Percentiles rank a stretch among this genome's conserved stretches.
These are phyloP conservation scores for Aspergillus baeticus DNA, from an alignment of 495 filamentous ascomycete genomes.

Conservation along the genomic window DNA sequence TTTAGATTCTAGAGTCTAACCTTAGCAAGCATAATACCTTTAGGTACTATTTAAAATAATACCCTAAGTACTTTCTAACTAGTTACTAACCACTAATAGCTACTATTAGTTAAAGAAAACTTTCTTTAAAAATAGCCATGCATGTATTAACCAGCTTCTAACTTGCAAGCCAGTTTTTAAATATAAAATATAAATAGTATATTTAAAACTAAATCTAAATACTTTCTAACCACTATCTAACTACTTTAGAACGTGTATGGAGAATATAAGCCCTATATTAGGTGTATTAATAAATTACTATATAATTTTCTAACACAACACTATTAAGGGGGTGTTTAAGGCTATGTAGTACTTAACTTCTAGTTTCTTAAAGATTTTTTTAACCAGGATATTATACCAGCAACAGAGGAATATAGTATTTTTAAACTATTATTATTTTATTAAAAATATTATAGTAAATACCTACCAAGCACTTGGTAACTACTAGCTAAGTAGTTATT, in stretches of 20 bases:
- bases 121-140: conserved; percentile 6
- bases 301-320: neutral
- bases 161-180: conserved; percentile 1
- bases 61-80: neutral
- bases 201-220: neutral
- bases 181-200: neutral
- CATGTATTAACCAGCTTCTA: conserved; percentile 6
- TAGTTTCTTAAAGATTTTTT: conserved; percentile 9
- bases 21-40: conserved; percentile 7
- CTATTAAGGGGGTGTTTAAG: neutral
- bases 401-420: conserved; percentile 2
- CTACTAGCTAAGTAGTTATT: neutral
- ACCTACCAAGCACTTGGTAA: neutral
- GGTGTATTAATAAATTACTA: neutral
- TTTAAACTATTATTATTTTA: neutral
- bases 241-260: neutral
- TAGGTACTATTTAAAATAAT: conserved; percentile 9
- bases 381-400: neutral
- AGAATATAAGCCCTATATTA: neutral
- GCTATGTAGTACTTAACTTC: neutral
- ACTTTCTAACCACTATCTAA: neutral
- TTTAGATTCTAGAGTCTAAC: neutral
- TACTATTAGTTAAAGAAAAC: conserved; percentile 3
- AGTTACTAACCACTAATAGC: conserved; percentile 5
- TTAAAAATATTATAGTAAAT: neutral